Conservation (phyloP, 345 rosid genomes). For the Arabidopsis arenosa region DNA sequence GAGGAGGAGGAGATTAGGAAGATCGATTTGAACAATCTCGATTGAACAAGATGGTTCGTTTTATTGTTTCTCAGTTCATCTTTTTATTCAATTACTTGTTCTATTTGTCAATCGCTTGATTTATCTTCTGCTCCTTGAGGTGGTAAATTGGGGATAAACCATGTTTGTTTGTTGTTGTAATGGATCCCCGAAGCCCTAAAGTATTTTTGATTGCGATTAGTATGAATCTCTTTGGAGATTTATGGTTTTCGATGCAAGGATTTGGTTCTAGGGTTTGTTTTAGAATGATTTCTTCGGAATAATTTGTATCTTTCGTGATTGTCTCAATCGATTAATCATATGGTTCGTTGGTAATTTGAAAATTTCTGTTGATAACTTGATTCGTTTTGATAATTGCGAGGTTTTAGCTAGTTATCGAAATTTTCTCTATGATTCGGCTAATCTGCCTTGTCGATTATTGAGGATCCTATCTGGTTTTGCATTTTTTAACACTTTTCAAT, state of each 20-base stretch:
- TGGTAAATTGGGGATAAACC: slow-evolving; percentile 10
- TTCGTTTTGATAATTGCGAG: not conserved
- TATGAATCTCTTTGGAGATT: slow-evolving; percentile 16
- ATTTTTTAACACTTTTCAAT: slow-evolving; percentile 5
- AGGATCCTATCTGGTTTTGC: slow-evolving; percentile 3
- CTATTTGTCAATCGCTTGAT: slow-evolving; percentile 5
- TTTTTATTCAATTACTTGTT: not conserved
- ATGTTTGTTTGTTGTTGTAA: slow-evolving; percentile 3
- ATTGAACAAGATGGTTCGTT: slow-evolving; percentile 39
- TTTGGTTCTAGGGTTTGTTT: slow-evolving; percentile 28
- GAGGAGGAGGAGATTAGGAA: slow-evolving; percentile 6
- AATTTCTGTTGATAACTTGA: not conserved
- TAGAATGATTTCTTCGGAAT: not conserved
- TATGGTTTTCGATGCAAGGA: slow-evolving; percentile 17
- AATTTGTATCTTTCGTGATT: not conserved
- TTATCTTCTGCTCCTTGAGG: not conserved
- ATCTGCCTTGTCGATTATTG: not conserved
- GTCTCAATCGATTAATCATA: not conserved
- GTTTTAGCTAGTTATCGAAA: slow-evolving; percentile 18
- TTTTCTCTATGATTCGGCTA: not conserved
- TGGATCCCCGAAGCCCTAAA: slow-evolving; percentile 15
- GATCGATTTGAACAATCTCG: slow-evolving; percentile 31
- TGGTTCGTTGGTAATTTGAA: not conserved
- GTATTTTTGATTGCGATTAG: not conserved
- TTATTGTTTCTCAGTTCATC: slow-evolving; percentile 12